Conservation (phyloP, 2,329 filamentous ascomycete genomes). For the Colletotrichum noveboracense region DNA sequence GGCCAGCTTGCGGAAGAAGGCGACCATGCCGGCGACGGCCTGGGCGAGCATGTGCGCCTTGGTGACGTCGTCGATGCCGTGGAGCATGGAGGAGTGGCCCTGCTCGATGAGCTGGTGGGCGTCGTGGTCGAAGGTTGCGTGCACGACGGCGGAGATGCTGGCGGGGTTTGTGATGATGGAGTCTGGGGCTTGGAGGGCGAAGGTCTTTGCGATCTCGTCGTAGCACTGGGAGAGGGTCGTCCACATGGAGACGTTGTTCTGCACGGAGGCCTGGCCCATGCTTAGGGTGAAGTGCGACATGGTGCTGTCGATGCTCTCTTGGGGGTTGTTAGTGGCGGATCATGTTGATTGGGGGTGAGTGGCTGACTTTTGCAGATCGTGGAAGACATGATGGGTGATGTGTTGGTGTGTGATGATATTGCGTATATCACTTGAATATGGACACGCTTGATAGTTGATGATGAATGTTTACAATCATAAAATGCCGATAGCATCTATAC, state of each 20-base stretch:
- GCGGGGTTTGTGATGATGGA: slow-evolving; percentile 28
- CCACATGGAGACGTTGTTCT: slow-evolving; percentile 20
- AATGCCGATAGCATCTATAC: background rate
- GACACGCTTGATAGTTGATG: background rate
- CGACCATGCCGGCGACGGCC: slow-evolving; percentile 37
- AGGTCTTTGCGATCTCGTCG: slow-evolving; percentile 7
- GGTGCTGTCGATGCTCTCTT: slow-evolving; percentile 20
- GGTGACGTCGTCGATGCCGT: slow-evolving; percentile 34
- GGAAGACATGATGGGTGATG: slow-evolving; percentile 3
- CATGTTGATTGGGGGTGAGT: no score
- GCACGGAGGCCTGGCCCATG: slow-evolving; percentile 19
- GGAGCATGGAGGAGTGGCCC: slow-evolving; percentile 28
- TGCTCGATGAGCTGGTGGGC: slow-evolving; percentile 35
- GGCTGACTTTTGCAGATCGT: slow-evolving; percentile 8
- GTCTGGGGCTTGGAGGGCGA: slow-evolving; percentile 16
- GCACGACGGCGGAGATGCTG: slow-evolving; percentile 29
- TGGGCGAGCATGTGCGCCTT: slow-evolving; percentile 38
- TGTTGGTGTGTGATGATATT: background rate
- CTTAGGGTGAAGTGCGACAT: slow-evolving; percentile 22
- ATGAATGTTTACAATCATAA: background rate
- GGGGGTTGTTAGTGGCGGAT: background rate
- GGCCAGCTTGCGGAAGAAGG: slow-evolving; percentile 31
- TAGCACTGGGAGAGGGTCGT: slow-evolving; percentile 21
- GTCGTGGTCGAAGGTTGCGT: slow-evolving; percentile 37
- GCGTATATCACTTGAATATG: background rate